Base-by-base conservation (phyloP, 768 basidiomycete species). In the Phlebiopsis flavidoalba region DNA sequence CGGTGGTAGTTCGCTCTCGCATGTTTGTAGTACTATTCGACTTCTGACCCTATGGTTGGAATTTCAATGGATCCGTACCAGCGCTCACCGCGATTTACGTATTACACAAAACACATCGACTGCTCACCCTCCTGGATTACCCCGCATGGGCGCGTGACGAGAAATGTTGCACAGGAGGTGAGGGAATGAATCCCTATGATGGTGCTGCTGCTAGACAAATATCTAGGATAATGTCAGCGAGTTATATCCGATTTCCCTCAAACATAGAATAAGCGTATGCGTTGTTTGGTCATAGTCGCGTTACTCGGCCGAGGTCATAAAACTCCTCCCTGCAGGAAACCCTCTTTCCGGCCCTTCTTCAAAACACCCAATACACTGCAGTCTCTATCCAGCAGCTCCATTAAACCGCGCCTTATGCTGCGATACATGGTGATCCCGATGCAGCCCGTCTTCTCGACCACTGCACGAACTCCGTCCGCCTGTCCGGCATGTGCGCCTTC, bases 371-470 rank as follows among this genome's bases (percentile, higher is more conserved):
- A n/a, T n/a, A n/a, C n/a, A n/a, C n/a, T n/a, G n/a, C n/a, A n/a
- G 79, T 79, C 51, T n/a, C 76, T 75, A 70, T 86, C 83, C 40
- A 91, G 58, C 17, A 88, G 67, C 15, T 63, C n/a, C 69, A 65
- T 88, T 86, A 67, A 87, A 85, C 69, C 76, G 70, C 17, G 73
- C 68, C 37, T 67, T 69, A 19, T 74, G 60, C 69, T 91, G 90
- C 2, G 65, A n/a, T n/a, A n/a, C 59, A 40, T 81, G n/a, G n/a
- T 75, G 36, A 90, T 69, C 5, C 75, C 87, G n/a, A 69, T 91
- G 91, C n/a, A n/a, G 0, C 91, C 91, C 0, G 84, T 83, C 1
- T 74, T 72, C 56, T 80, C 69, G n/a, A n/a, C 86, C 86, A 91
- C 59, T 83, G 79, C 1, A 80, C 76, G 12, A 67, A 62, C 62